Evolutionary conservation across 2,329 filamentous ascomycete genomes (phyloP), one percentile per base, ranked within the genome.

Genomic region (Calonectria pseudoturangicola): DNA sequence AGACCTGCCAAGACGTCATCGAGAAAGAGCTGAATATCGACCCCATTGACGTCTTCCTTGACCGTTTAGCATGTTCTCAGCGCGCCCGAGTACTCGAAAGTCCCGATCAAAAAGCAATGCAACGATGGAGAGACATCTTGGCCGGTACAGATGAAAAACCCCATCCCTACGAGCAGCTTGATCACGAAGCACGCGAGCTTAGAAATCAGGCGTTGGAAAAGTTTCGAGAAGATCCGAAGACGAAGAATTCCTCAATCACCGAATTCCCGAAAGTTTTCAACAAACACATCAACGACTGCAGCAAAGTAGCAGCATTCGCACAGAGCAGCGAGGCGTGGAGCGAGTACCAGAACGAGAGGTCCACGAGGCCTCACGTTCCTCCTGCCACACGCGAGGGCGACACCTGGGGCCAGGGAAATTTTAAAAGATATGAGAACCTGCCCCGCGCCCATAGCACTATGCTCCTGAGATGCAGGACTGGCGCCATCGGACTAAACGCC

Each of bases 21-120:
- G 48, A 51, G 48, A 51, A 51, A n/a, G 48, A 51, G 48, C 25
- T 51, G 15, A 7, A 51, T 3, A 50, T 50, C n/a, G 47, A 50
- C 13, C 47, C 47, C 15, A 50, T 50, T 2, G 10, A 27, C 47
- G n/a, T 50, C 47, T 50, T 50, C 21, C 47, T 50, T 21, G 12
- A 12, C 10, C 47, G 47, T 25, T 8, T 50, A 6, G 47, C 47
- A 12, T 50, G 47, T 16, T 12, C 47, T 7, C 47, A 50, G 21
- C 47, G 47, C 12, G 47, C 47, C 21, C 47, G 47, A 16, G 21
- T 50, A 21, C 18, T 50, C 12, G n/a, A 50, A 5, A 50, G 47
- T 25, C 12, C 47, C 5, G 47, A 50, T 10, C 10, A 50, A 21
- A 27, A 27, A 13, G 47, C 10, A 2, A 50, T 50, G 47, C 13